Conservation (phyloP, 169 alveolate genomes). For the Besnoitia besnoiti region DNA sequence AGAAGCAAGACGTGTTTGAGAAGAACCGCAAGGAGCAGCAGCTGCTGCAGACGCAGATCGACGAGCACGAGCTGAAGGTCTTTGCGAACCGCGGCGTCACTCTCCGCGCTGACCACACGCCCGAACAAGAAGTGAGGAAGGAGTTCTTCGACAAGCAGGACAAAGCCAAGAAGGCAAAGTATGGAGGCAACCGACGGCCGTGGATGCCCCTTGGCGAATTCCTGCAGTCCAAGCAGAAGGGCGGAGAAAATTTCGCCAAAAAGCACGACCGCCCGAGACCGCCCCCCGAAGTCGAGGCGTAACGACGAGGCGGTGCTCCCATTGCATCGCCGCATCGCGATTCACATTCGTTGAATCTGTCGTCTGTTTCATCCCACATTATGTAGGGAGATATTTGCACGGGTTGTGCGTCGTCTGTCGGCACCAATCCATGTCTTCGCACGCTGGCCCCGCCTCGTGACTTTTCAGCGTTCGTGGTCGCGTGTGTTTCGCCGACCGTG, state of each 20-base stretch:
- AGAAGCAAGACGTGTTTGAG: constrained; percentile 75
- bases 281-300: neutral
- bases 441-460: too few species aligned
- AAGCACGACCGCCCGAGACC: constrained; percentile 73
- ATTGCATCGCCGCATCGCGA: too few species aligned
- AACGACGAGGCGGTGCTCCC: too few species aligned
- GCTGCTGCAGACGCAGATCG: constrained; percentile 77
- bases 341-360: too few species aligned
- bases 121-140: constrained; percentile 65
- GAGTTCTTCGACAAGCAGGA: constrained; percentile 68
- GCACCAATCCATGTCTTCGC: too few species aligned
- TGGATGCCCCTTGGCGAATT: constrained; percentile 79
- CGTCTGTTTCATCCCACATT: too few species aligned
- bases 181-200: constrained; percentile 30
- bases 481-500: too few species aligned
- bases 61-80: constrained; percentile 76
- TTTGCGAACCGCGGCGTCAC: constrained; percentile 57
- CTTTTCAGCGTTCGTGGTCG: too few species aligned
- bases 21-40: constrained; percentile 70
- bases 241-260: constrained; percentile 78
- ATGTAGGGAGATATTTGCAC: too few species aligned
- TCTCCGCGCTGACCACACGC: constrained; percentile 57
- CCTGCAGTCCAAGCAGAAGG: constrained; percentile 74
- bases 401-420: too few species aligned
- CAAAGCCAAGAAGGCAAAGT: constrained; percentile 47